Evolutionary conservation across 257 asterid genomes (phyloP).

Genomic region (Hygrophila difformis): DNA sequence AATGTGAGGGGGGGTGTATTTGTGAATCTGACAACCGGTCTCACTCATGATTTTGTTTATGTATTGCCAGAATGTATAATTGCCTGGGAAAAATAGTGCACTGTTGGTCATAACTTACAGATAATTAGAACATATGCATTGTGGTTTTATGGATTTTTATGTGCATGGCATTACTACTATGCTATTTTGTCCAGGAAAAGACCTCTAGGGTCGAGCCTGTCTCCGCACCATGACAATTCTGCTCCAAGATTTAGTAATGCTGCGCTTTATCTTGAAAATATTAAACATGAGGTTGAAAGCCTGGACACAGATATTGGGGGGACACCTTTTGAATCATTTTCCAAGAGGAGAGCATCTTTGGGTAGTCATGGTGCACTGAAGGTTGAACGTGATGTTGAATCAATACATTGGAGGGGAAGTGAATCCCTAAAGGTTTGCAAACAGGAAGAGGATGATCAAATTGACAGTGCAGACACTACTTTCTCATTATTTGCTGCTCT

Average conservation of each 20-base stretch:
- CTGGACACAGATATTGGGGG: constrained; percentile 35
- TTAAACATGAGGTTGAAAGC: constrained; percentile 74
- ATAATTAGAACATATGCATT: too few species aligned
- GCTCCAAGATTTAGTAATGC: constrained; percentile 69
- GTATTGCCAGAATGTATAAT: too few species aligned
- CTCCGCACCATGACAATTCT: constrained; percentile 58
- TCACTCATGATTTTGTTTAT: too few species aligned
- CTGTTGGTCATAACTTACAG: too few species aligned
- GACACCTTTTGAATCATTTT: constrained; percentile 37
- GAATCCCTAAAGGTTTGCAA: constrained; percentile 64
- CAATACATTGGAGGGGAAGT: constrained; percentile 39
- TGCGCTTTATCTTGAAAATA: constrained; percentile 74
- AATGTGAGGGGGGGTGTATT: too few species aligned
- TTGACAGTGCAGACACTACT: constrained; percentile 56
- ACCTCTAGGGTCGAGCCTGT: constrained; percentile 50
- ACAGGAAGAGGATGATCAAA: constrained; percentile 58
- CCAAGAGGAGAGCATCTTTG: constrained; percentile 43
- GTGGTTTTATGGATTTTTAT: too few species aligned
- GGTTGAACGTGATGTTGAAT: constrained; percentile 30
- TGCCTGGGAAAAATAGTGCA: too few species aligned
- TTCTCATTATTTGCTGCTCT: constrained; percentile 76
- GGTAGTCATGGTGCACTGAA: constrained; percentile 31
- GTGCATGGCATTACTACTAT: constrained; percentile 10
- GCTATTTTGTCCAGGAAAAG: constrained; percentile 50
- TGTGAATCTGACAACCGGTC: too few species aligned